Evolutionary conservation across 2,329 filamentous ascomycete species (phyloP), one percentile per base, ranked within the genome.

Genomic region (Colletotrichum magnum): DNA sequence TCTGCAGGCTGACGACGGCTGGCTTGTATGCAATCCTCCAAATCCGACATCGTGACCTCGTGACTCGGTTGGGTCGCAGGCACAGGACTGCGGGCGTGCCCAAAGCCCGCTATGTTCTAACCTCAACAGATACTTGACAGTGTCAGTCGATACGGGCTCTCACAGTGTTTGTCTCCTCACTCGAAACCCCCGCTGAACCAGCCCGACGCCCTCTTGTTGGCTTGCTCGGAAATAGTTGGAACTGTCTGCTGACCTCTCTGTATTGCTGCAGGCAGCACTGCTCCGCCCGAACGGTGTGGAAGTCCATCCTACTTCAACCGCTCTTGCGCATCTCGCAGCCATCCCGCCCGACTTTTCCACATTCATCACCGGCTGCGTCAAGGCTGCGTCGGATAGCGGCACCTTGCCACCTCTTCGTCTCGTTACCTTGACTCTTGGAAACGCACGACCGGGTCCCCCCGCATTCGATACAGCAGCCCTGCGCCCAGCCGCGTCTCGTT

Each of bases 81-180:
- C 13, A 53, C 24, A 63, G 16, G 39, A 15, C 60, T 68, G 67
- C 58, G 58, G 51, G 36, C 26, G 47, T 68, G 68, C 68, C 64
- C 64, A 16, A 69, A 5, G 43, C 32, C 32, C 32, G 32, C 32
- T 36, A 3, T 7, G 32, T 10, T 10, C 7, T 36, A 10, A 10
- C 32, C 32, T 36, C 32, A 36, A 10, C 32, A 36, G 16, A 43
- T 43, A 39, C 15, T 52, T n/a, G 43, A 60, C 62, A 69, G 66
- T 69, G 62, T 36, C 32, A 45, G 50, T 50, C 28, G n/a, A 51
- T 7, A 9, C 18, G 3, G 13, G 36, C 21, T 59, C 56, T 59
- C 32, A 69, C 66, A 65, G 61, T 69, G 66, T 69, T 69, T 69
- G 61, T 18, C 56, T 28, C 24, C 39, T 36, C 7, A 36, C 32